These are phyloP conservation scores for Nidula niveotomentosa DNA, from an alignment of 1,284 basidiomycete genomes.

Conservation along the genomic window DNA sequence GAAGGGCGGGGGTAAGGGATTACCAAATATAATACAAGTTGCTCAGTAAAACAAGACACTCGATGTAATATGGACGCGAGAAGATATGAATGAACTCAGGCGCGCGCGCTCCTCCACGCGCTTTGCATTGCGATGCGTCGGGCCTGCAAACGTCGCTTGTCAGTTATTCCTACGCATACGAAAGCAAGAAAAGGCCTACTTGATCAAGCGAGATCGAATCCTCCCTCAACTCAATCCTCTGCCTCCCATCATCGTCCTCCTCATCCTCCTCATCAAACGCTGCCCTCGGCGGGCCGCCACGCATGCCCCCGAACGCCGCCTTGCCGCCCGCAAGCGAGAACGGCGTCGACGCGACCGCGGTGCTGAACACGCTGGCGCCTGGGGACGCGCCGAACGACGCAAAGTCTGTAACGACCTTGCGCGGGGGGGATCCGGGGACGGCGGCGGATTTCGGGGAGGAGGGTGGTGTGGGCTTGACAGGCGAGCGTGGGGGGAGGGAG, in stretches of 20 bases:
- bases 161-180: constrained; percentile 5
- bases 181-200: constrained; percentile 37
- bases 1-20: too few relatives aligned
- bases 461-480: constrained; percentile 26
- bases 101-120: constrained; percentile 63
- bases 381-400: constrained; percentile 84
- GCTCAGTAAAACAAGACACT: constrained; percentile 5
- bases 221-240: constrained; percentile 73
- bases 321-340: constrained; percentile 80
- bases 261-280: constrained; percentile 65
- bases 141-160: constrained; percentile 37
- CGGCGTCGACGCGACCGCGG: constrained; percentile 74
- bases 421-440: constrained; percentile 59
- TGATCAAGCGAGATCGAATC: constrained; percentile 88
- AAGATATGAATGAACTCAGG: constrained; percentile 24
- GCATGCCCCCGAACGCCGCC: constrained; percentile 77
- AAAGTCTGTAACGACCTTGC: constrained; percentile 88
- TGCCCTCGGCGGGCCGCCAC: constrained; percentile 38
- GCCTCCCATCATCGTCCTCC: constrained; percentile 61
- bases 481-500: constrained; percentile 45
- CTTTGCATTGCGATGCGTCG: constrained; percentile 74
- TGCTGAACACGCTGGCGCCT: constrained; percentile 75
- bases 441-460: constrained; percentile 27
- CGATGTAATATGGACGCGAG: background rate
- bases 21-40: constrained; percentile 6